Conservation (phyloP, 371 early-diverging fungal genomes). For the Nematocida major region DNA sequence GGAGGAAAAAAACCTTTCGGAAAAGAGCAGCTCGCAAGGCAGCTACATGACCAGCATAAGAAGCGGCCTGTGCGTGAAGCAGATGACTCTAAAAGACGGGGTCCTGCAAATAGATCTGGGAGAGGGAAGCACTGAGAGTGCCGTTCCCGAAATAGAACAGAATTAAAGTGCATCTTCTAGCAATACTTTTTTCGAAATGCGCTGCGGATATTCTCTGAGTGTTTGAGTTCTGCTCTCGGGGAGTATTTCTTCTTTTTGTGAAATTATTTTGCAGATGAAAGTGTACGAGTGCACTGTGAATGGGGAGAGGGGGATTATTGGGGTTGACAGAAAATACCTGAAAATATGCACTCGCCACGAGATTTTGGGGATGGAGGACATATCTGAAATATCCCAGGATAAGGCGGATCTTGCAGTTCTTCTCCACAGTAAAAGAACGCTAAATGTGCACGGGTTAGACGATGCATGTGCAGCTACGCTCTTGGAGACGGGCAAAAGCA, state of each 20-base stretch:
- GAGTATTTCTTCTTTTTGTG: too few species aligned
- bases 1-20: background rate
- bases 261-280: conserved; percentile 35
- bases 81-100: background rate
- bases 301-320: background rate
- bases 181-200: background rate
- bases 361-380: background rate
- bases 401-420: background rate
- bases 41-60: background rate
- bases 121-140: too few species aligned
- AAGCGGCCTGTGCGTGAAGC: background rate
- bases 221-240: too few species aligned
- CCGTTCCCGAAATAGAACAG: background rate
- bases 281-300: conserved; percentile 25
- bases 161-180: background rate
- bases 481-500: background rate
- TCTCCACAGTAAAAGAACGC: background rate
- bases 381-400: background rate
- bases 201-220: background rate
- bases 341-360: background rate
- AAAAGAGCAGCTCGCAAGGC: background rate
- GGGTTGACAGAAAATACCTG: conserved; percentile 26
- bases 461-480: background rate
- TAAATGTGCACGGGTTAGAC: background rate
- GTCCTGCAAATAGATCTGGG: background rate